Conservation (phyloP, 352 stramenopile genomes). For the Saprolegnia diclina region DNA sequence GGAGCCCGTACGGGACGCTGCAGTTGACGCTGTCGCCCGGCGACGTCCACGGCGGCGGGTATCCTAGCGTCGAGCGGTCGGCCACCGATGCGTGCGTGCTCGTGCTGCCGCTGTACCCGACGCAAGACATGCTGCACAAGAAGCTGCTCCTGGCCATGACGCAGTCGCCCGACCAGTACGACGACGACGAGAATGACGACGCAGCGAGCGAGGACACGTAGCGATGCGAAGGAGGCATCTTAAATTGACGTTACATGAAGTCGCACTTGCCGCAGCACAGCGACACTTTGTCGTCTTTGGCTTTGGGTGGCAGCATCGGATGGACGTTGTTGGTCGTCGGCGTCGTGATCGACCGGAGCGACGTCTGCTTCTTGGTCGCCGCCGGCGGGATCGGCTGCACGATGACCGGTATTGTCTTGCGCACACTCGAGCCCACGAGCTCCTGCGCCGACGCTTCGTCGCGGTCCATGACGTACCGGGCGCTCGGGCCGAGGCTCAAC, state of each 20-base stretch:
- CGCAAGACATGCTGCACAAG: constrained; percentile 37
- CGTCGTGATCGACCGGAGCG: not conserved
- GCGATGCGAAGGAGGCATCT: not conserved
- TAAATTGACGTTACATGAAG: constrained; percentile 15
- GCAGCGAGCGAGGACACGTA: not conserved
- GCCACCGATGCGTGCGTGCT: constrained; percentile 29
- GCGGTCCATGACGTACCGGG: constrained; percentile 6
- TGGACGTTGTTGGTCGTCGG: no score
- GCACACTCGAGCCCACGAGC: constrained; percentile 10
- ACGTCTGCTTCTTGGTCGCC: constrained; percentile 2
- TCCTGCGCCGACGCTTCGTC: constrained; percentile 19
- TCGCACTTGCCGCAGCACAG: constrained; percentile 19
- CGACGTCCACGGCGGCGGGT: not conserved
- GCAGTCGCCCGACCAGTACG: not conserved
- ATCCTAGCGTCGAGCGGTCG: constrained; percentile 4
- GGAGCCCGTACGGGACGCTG: not conserved
- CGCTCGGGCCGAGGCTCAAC: not conserved
- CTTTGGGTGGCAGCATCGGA: not conserved
- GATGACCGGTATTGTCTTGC: constrained; percentile 7
- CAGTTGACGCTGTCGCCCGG: not conserved
- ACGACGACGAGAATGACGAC: not conserved
- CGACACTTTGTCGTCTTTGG: constrained; percentile 15
- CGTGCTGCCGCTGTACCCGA: constrained; percentile 60
- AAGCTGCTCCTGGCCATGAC: constrained; percentile 62
- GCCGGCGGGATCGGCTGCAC: constrained; percentile 16